Base-by-base conservation (phyloP, 768 basidiomycete genomes). In the Amanita rubescens region DNA sequence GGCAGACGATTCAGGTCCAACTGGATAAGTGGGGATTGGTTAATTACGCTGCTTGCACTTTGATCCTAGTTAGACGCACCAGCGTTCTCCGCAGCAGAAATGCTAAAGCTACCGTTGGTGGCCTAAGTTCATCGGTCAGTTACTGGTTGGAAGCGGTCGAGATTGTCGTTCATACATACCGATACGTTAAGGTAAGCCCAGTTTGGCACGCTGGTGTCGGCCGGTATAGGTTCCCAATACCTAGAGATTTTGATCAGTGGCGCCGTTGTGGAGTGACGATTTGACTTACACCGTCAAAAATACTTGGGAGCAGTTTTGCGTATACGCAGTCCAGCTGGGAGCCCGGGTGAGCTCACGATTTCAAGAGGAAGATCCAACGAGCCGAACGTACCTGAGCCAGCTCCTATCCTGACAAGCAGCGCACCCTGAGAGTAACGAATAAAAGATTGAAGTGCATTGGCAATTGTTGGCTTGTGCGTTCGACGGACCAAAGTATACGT, bases 181-280 rank as follows among this genome's bases (percentile, higher is more conserved):
- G 69, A 57, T 5, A 84, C 71, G 50, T 84, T 69, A 41, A 80
- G 68, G 59, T 70, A 80, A 8, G 82, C 81, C 83, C 83, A 86
- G 1, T 59, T 49, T 6, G 84, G 84, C 12, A 85, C 68, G 8
- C 65, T 62, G 1, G 74, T 73, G 14, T 60, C 66, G 4, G 51
- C 2, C 14, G 84, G 80, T 39, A 83, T 65, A 14, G 62, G 34
- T 17, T 59, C 58, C 0, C 77, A 75, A 58, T 72, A 85, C 41
- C 81, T 81, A 25, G 17, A 33, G 19, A 54, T 33, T 20, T 41
- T 35, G 37, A 35, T 44, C 4, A 41, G 39, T 35, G 19, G n/a
- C 10, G 12, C 19, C 15, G 24, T 8, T 7, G 11, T 9, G 37
- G 19, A 38, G n/a, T 9, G 49, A 25, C 14, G 25, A 25, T 22